Conservation (phyloP, 768 basidiomycete species). For the Piloderma croceum region DNA sequence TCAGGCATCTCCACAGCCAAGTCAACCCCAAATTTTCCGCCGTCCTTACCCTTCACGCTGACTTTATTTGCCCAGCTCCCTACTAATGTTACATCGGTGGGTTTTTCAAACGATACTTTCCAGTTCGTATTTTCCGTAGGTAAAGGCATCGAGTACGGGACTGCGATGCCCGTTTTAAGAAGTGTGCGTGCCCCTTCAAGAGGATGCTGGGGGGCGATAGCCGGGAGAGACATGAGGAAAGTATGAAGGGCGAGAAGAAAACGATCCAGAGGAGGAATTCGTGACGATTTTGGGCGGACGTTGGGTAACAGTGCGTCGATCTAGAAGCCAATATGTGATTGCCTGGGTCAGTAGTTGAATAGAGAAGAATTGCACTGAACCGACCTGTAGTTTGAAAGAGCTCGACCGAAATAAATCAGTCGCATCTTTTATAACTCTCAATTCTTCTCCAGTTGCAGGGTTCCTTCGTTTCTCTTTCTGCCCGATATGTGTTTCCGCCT, state of each 20-base stretch:
- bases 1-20: conserved; percentile 83
- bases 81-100: conserved; percentile 68
- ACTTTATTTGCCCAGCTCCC: conserved; percentile 86
- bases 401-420: conserved; percentile 69
- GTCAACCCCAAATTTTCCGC: conserved; percentile 64
- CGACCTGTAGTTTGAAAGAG: conserved; percentile 80
- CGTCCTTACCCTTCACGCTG: conserved; percentile 67
- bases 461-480: conserved; percentile 36
- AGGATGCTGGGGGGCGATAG: conserved; percentile 58
- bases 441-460: conserved; percentile 65
- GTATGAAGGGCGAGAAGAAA: conserved; percentile 67
- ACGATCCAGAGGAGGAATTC: conserved; percentile 53
- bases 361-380: conserved; percentile 7
- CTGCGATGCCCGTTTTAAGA: conserved; percentile 48
- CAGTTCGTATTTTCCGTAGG: conserved; percentile 81
- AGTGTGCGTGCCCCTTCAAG: conserved; percentile 55
- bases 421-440: conserved; percentile 68
- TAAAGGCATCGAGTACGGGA: conserved; percentile 65
- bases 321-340: conserved; percentile 38
- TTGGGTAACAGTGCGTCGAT: conserved; percentile 78
- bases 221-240: conserved; percentile 53
- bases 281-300: conserved; percentile 58
- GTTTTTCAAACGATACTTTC: conserved; percentile 79
- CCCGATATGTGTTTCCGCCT: too few species aligned
- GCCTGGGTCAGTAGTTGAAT: too few species aligned